These are phyloP conservation scores for Leucogyrophana mollusca DNA, from an alignment of 768 basidiomycete genomes.

Conservation along the genomic window DNA sequence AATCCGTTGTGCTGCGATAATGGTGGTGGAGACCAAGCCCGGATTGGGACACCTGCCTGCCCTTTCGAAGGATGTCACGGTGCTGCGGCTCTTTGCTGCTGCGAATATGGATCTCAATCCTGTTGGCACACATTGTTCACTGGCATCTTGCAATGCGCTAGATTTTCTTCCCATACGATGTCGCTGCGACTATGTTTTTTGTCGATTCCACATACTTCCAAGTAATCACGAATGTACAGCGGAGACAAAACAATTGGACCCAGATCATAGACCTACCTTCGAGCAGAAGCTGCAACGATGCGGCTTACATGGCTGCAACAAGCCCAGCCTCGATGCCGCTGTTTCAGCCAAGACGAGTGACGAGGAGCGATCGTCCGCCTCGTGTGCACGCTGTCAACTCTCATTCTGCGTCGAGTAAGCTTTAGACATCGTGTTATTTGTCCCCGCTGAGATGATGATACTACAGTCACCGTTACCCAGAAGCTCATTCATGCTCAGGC, in stretches of 20 bases:
- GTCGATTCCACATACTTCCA: slow-evolving; percentile 58
- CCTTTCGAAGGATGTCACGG: background rate
- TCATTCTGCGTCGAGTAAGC: slow-evolving; percentile 67
- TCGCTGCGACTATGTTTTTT: slow-evolving; percentile 57
- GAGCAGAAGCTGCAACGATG: slow-evolving; percentile 46
- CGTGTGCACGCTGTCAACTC: slow-evolving; percentile 43
- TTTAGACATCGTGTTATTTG: slow-evolving; percentile 1
- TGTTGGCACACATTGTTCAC: slow-evolving; percentile 67
- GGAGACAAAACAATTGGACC: slow-evolving; percentile 1
- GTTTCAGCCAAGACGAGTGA: slow-evolving; percentile 12
- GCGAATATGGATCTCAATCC: slow-evolving; percentile 41
- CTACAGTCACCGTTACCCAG: slow-evolving; percentile 63
- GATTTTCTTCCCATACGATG: slow-evolving; percentile 83
- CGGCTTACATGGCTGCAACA: slow-evolving; percentile 48
- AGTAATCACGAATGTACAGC: slow-evolving; percentile 58
- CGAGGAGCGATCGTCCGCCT: background rate
- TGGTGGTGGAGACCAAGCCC: slow-evolving; percentile 9
- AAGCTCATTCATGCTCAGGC: slow-evolving; percentile 55
- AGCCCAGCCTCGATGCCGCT: slow-evolving; percentile 49
- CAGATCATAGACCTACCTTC: slow-evolving; percentile 8
- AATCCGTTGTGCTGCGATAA: background rate
- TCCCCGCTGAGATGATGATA: slow-evolving; percentile 4
- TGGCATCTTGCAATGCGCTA: slow-evolving; percentile 53
- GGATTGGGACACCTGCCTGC: slow-evolving; percentile 12
- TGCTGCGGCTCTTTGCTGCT: background rate